Percentiles rank a stretch among this genome's conserved stretches.
phyloP scores from a whole-genome alignment of 768 basidiomycete species.

The Suillus alpinus region DNA sequence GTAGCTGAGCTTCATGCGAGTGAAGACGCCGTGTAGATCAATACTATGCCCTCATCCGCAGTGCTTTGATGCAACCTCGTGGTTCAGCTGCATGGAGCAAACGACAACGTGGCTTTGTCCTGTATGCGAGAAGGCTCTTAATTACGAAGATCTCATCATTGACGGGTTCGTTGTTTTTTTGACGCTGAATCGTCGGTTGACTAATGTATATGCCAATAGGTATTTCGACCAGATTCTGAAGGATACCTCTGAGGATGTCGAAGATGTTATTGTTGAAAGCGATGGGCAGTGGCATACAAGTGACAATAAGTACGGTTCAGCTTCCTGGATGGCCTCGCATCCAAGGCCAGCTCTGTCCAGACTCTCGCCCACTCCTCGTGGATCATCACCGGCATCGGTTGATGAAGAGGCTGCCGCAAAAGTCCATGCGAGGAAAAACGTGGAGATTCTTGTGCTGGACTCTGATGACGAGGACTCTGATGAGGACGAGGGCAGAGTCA shows the following conservation, averaged over 20 bases:
- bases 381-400: slow-evolving; percentile 25
- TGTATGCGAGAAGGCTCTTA: slow-evolving; percentile 80
- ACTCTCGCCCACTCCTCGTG: slow-evolving; percentile 27
- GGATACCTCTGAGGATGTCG: slow-evolving; percentile 71
- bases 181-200: neutral
- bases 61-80: slow-evolving; percentile 93
- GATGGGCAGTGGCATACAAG: slow-evolving; percentile 95
- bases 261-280: slow-evolving; percentile 91
- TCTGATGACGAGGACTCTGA: slow-evolving; percentile 47
- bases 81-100: slow-evolving; percentile 94
- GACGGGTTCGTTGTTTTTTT: slow-evolving; percentile 66
- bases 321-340: slow-evolving; percentile 63
- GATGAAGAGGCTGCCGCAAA: slow-evolving; percentile 31
- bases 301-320: slow-evolving; percentile 81
- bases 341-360: slow-evolving; percentile 28
- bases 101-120: slow-evolving; percentile 97
- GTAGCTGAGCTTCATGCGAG: slow-evolving; percentile 83
- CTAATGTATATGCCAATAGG: slow-evolving; percentile 36
- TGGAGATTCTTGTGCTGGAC: slow-evolving; percentile 65
- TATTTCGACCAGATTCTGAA: slow-evolving; percentile 87
- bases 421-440: slow-evolving; percentile 46
- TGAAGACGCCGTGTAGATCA: slow-evolving; percentile 83
- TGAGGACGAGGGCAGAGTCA: slow-evolving; percentile 74
- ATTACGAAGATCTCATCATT: slow-evolving; percentile 79
- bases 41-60: slow-evolving; percentile 84